phyloP scores from a whole-genome alignment of 1,284 basidiomycete species.

The Clitocybe nebularis region DNA sequence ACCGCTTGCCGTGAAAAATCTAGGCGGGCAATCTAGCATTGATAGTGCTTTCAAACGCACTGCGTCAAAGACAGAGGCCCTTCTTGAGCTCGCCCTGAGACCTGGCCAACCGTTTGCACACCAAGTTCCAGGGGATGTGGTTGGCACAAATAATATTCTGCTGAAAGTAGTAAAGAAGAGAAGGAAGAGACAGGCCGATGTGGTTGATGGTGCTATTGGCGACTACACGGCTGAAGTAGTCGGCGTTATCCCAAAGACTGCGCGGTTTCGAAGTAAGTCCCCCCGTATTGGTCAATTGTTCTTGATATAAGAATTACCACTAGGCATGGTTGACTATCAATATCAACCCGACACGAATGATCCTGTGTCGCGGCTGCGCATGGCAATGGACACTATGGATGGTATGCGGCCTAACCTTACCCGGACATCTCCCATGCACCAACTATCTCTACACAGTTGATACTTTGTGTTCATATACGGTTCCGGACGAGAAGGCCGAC shows the following conservation, averaged over 20 bases:
- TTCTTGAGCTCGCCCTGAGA: conserved; percentile 73
- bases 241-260: conserved; percentile 77
- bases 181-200: conserved; percentile 28
- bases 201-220: conserved; percentile 43
- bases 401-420: conserved; percentile 47
- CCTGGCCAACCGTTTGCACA: conserved; percentile 75
- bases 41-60: conserved; percentile 70
- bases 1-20: conserved; percentile 53
- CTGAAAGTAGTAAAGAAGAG: conserved; percentile 77
- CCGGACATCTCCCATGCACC: conserved; percentile 1
- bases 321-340: conserved; percentile 92
- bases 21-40: conserved; percentile 70
- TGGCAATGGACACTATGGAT: conserved; percentile 75
- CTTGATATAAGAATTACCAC: no score
- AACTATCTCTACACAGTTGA: conserved; percentile 48
- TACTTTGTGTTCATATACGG: conserved; percentile 61
- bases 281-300: no score
- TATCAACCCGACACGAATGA: conserved; percentile 74
- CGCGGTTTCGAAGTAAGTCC: conserved; percentile 81
- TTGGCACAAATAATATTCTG: conserved; percentile 73
- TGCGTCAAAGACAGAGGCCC: conserved; percentile 51
- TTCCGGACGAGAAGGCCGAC: conserved; percentile 65
- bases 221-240: conserved; percentile 79
- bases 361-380: conserved; percentile 62
- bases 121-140: conserved; percentile 77